Base-by-base conservation (phyloP, 306 rosid genomes). In the Rubus parviflorus region DNA sequence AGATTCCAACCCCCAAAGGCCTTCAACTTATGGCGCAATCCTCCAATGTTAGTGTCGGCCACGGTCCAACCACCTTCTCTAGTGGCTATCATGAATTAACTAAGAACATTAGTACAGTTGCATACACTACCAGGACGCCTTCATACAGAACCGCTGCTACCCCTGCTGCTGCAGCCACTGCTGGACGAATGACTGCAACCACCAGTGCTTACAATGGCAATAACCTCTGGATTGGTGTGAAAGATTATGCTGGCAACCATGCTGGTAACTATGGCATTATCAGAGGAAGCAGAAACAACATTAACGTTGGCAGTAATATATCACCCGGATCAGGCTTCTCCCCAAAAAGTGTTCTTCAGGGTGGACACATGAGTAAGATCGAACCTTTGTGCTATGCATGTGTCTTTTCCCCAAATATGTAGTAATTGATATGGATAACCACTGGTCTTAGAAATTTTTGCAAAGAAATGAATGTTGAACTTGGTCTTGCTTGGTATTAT, bases 301-400 rank as follows among this genome's bases (percentile, higher is more conserved):
- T 54, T 15, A 70, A 51, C 83, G 79, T 80, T 67, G 67, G 77
- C 51, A 84, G 70, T 62, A 76, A 38, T 46, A 17, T 80, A 52
- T 68, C 90, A 43, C 77, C 70, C 1, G 85, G 89, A 74, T 76
- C 86, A 42, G 91, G 83, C 72, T 86, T 94, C 87, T 91, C 98
- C 48, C 96, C 96, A 2, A 87, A 61, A 77, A 94, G 96, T 66
- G 96, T 92, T 83, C 94, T 91, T 80, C 94, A 84, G 85, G 96
- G 88, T 87, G 83, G 62, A 47, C 56, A 30, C 53, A 47, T 20
- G 80, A 51, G 76, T 73, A 74, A 25, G 60, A 46, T 13, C 37
- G 0, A 51, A 51, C 61, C 58, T 60, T 81, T 51, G 19, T 49
- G 66, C 12, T 41, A 2, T 73, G 58, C 73, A 48, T 57, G 38